Conservation (phyloP, 805 yeast genomes). For the Peterozyma xylosa region DNA sequence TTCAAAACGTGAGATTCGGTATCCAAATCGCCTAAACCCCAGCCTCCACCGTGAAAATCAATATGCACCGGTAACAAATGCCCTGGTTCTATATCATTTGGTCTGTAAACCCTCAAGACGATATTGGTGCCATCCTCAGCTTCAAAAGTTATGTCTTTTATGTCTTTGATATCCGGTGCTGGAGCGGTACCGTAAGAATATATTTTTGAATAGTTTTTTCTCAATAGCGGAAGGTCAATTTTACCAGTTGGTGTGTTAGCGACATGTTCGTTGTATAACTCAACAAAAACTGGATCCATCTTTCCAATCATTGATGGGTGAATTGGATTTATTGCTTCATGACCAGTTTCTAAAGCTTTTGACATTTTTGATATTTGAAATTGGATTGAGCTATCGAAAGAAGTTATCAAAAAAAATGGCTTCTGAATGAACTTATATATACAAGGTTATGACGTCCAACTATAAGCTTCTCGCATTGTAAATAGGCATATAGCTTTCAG, state of each 20-base stretch:
- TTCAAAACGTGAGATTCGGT: slow-evolving; percentile 21
- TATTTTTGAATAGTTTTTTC: slow-evolving; percentile 16
- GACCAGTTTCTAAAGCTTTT: slow-evolving; percentile 6
- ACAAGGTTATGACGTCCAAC: not conserved
- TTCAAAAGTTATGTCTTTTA: slow-evolving; percentile 11
- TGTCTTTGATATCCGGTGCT: slow-evolving; percentile 14
- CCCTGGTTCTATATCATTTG: slow-evolving; percentile 14
- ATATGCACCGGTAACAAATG: slow-evolving; percentile 21
- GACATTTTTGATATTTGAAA: too few relatives aligned
- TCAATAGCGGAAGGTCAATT: slow-evolving; percentile 15
- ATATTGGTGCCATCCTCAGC: slow-evolving; percentile 17
- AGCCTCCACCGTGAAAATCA: slow-evolving; percentile 28
- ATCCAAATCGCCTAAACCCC: slow-evolving; percentile 24
- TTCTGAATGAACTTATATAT: not conserved
- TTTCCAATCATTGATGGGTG: slow-evolving; percentile 14
- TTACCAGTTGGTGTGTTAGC: slow-evolving; percentile 15
- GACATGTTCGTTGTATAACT: slow-evolving; percentile 17
- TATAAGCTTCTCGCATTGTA: too few relatives aligned
- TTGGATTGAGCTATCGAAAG: not conserved
- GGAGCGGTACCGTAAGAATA: slow-evolving; percentile 21
- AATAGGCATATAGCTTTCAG: too few relatives aligned
- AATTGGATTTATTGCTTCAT: slow-evolving; percentile 13
- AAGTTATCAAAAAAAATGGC: not conserved
- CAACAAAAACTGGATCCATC: slow-evolving; percentile 17
- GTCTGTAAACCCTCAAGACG: slow-evolving; percentile 21